Evolutionary conservation across 768 basidiomycete species (phyloP), one percentile per base, ranked within the genome.

Genomic region (Porpolomopsis calyptriformis): DNA sequence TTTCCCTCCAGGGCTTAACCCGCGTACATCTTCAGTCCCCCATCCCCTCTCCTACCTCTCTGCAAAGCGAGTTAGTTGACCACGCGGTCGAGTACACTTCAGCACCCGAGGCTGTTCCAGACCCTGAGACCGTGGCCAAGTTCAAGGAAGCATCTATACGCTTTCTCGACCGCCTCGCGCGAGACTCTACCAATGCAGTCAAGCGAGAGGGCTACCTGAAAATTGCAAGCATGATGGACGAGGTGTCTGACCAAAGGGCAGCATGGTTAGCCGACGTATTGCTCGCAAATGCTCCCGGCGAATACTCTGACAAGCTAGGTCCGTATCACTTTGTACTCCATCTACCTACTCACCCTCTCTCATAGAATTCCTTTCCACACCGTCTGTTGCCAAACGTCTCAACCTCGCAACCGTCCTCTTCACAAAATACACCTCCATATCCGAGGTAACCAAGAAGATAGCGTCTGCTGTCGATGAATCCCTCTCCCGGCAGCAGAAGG

Each of bases 401-500:
- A 71, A 68, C 22, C 76, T 77, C 24, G 81, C 84, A 1, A 80
- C 82, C 6, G 72, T 77, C 45, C 71, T 89, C 9, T 82, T 89
- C 57, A 61, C 78, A 38, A 89, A 87, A 54, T 81, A 82, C 43
- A 67, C 78, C 2, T 83, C 83, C 34, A 87, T 89, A 26, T 77
- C 78, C 18, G 87, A 90, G 60, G 83, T 90, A 0, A 77, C 82
- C 12, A 78, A 80, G 58, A 88, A 85, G 67, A 85, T 90, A 43
- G 79, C 84, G 3, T 74, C 76, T 24, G 80, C 83, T 18, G 82
- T 90, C 9, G 85, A 86, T 51, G 86, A 90, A 58, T 80, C 79
- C 3, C 72, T 89, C n/a, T 85, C 83, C 20, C 87, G 85, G 47
- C 87, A 89, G 54, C 87, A 90, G 63, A 89, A 89, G 55, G 87